phyloP scores from a whole-genome alignment of 305 asterid species.

The Ajuga reptans region DNA sequence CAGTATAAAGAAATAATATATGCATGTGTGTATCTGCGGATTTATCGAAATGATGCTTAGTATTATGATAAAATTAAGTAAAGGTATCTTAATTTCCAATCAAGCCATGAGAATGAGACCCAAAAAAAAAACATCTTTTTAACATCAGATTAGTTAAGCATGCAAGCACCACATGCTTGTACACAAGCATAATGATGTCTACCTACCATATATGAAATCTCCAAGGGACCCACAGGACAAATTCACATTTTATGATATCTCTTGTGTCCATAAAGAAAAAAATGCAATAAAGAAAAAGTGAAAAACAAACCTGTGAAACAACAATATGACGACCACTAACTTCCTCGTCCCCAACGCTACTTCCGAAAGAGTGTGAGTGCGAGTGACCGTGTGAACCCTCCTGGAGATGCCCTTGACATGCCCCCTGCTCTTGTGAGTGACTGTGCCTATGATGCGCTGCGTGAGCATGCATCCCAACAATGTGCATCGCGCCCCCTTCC shows the following conservation, averaged over 20 bases:
- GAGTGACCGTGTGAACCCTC: constrained; percentile 51
- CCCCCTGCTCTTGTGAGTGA: constrained; percentile 65
- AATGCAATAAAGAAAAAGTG: not conserved
- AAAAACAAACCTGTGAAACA: constrained; percentile 70
- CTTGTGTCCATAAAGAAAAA: not conserved
- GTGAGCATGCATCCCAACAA: constrained; percentile 87
- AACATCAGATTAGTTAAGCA: not conserved
- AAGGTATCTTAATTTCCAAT: not conserved
- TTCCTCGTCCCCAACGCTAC: constrained; percentile 48
- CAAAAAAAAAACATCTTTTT: not conserved
- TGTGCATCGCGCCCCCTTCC: constrained; percentile 87
- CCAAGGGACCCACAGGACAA: not conserved
- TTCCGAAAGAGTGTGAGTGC: constrained; percentile 45
- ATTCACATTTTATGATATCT: not conserved
- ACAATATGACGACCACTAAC: constrained; percentile 57
- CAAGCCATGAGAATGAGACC: not conserved
- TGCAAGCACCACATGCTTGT: not conserved
- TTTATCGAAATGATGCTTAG: not conserved
- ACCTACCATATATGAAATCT: not conserved
- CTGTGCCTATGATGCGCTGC: constrained; percentile 80
- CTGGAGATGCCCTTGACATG: constrained; percentile 34
- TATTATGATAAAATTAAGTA: not conserved
- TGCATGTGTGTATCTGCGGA: not conserved
- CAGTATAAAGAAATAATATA: not conserved
- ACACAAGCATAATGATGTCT: not conserved